These are phyloP conservation scores for Botrytis byssoidea DNA, from an alignment of 2,329 filamentous ascomycete species.

Conservation along the genomic window DNA sequence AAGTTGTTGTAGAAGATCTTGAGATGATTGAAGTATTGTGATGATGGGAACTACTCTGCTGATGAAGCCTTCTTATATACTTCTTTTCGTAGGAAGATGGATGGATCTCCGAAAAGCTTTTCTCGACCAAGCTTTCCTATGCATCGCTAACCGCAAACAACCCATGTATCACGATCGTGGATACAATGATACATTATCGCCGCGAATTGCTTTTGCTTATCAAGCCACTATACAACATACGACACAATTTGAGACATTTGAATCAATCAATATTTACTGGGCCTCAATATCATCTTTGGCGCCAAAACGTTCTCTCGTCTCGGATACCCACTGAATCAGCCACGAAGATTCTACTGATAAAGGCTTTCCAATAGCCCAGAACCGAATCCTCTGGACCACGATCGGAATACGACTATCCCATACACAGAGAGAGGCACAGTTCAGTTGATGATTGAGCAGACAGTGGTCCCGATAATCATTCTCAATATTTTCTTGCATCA, in stretches of 20 bases:
- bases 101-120: not conserved
- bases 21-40: slow-evolving; percentile 9
- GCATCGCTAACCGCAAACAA: not conserved
- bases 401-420: not conserved
- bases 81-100: not conserved
- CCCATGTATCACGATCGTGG: not conserved
- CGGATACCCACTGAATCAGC: not conserved
- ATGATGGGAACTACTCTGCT: slow-evolving; percentile 4
- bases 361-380: not conserved
- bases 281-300: not conserved
- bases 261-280: not conserved
- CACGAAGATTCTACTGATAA: not conserved
- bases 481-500: not conserved
- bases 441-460: not conserved
- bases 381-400: not conserved
- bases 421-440: not conserved
- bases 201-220: not conserved
- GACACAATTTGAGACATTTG: not conserved
- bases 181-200: not conserved
- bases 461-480: not conserved
- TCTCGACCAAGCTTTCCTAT: not conserved
- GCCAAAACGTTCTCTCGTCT: not conserved
- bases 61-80: slow-evolving; percentile 14
- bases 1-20: not conserved
- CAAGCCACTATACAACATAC: not conserved